Base-by-base conservation (phyloP, 179 eudicot genomes). In the Heliamphora pulchella region DNA sequence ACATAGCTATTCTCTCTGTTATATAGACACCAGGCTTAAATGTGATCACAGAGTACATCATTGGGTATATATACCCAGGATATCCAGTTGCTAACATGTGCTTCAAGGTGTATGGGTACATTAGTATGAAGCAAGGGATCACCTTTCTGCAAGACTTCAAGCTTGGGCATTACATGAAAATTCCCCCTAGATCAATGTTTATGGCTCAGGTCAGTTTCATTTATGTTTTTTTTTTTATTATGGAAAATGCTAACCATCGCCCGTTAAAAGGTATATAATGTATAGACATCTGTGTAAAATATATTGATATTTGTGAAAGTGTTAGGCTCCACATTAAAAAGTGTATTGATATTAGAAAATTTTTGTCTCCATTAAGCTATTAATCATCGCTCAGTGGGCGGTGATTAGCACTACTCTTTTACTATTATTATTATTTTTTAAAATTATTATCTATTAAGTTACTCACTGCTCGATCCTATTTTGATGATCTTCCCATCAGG, bases 141-240 rank as follows among this genome's bases (percentile, higher is more conserved):
- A 83, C 88, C 54, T 90, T 91, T 78, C 78, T 91, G 73, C 90
- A 91, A 86, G 93, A 91, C 81, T 91, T 91, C 88, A 91, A 91
- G 81, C 93, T 91, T 57, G 95, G 95, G 15, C 95, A 91, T 74
- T 91, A 88, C 77, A 91, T 91, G 95, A 91, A 91, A 84, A 91
- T 91, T 71, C 93, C 95, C 59, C 93, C 91, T 2, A 79, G 91
- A 81, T 81, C 89, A 44, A 91, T 91, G 95, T 90, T 87, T 80
- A 88, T 91, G 93, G 95, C 93, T 20, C 94, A 91, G 87, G 94
- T 90, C 44, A 72, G 80, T 85, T 71, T 50, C 22, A 11, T 55
- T 20, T 46, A 9, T 67, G 9, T n/a, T 50, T 5, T 61, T 50
- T 4, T 17, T 9, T 8, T 13, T 5, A 55, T 7, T 15, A 11